Evolutionary conservation across 495 filamentous ascomycete species (phyloP).

Genomic region (Cercophora newfieldiana): DNA sequence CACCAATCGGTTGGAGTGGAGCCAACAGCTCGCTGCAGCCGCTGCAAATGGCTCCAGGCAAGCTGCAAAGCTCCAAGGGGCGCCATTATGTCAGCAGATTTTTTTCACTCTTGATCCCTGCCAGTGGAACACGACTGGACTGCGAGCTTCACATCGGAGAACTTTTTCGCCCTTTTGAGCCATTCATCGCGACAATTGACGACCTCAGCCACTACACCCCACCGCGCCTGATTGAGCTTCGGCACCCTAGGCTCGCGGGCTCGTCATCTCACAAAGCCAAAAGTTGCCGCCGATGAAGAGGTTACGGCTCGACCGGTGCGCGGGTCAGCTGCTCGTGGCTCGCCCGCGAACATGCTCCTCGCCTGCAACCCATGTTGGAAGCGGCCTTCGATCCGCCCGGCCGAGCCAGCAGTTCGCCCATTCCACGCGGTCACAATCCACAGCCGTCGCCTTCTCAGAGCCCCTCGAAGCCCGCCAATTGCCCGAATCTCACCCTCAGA

Average conservation of each 20-base stretch:
- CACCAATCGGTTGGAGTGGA: constrained; percentile 8
- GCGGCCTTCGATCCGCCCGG: constrained; percentile 22
- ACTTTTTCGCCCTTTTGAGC: constrained; percentile 16
- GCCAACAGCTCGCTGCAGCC: not conserved
- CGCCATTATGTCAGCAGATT: constrained; percentile 28
- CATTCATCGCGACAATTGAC: constrained; percentile 10
- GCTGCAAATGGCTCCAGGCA: not conserved
- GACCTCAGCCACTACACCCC: constrained; percentile 15
- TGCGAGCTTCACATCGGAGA: constrained; percentile 12
- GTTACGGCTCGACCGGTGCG: constrained; percentile 41
- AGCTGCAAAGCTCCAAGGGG: constrained; percentile 3
- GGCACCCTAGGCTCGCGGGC: constrained; percentile 1
- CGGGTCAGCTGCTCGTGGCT: constrained; percentile 39
- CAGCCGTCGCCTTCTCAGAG: constrained; percentile 21
- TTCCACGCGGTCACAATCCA: constrained; percentile 27
- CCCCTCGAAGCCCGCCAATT: constrained; percentile 14
- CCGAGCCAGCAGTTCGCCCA: constrained; percentile 1
- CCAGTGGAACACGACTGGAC: not conserved
- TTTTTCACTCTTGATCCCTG: constrained; percentile 27
- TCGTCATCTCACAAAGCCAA: constrained; percentile 1
- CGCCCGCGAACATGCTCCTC: constrained; percentile 28
- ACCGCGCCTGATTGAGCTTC: constrained; percentile 9
- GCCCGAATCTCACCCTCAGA: constrained; percentile 22
- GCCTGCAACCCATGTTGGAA: not conserved
- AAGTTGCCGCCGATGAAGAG: constrained; percentile 39